These are phyloP conservation scores for Picea abies DNA, from an alignment of 83 land plant species.

Conservation along the genomic window DNA sequence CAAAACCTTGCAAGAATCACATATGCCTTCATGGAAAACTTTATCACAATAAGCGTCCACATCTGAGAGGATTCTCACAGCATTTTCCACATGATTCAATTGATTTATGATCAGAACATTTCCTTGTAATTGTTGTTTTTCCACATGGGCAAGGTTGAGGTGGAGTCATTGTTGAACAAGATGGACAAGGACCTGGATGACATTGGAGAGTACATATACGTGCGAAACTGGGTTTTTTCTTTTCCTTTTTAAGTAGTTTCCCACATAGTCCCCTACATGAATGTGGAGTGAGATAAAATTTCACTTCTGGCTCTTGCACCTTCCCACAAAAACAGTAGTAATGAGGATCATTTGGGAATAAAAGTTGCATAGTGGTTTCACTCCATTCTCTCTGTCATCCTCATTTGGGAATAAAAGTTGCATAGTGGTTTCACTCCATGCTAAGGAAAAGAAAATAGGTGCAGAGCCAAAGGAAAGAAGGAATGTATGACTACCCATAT, in stretches of 20 bases:
- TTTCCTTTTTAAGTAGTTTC: slow-evolving; percentile 56
- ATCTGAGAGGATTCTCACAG: slow-evolving; percentile 67
- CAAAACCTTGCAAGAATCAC: slow-evolving; percentile 16
- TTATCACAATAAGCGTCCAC: slow-evolving; percentile 69
- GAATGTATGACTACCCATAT: slow-evolving; percentile 56
- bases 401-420: slow-evolving; percentile 53
- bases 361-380: slow-evolving; percentile 42
- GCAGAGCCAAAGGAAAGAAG: slow-evolving; percentile 41
- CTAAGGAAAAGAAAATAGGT: slow-evolving; percentile 41
- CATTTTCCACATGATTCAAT: slow-evolving; percentile 35
- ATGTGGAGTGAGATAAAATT: slow-evolving; percentile 22
- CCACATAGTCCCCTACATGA: slow-evolving; percentile 91
- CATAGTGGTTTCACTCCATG: slow-evolving; percentile 45
- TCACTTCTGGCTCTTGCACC: slow-evolving; percentile 25
- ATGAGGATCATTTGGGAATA: slow-evolving; percentile 51
- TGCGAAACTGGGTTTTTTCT: slow-evolving; percentile 50
- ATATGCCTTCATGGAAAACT: too few relatives aligned
- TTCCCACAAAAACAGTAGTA: slow-evolving; percentile 93
- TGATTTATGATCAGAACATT: slow-evolving; percentile 68
- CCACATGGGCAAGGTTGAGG: slow-evolving; percentile 24
- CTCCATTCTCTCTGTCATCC: slow-evolving; percentile 57
- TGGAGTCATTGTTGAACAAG: slow-evolving; percentile 90
- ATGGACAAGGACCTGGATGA: slow-evolving; percentile 99
- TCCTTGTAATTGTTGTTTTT: slow-evolving; percentile 39
- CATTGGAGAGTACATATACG: slow-evolving; percentile 94